Percentiles rank a stretch among this genome's conserved stretches.
Conservation (phyloP, 2,329 filamentous ascomycete genomes). For the Monosporascus sp. region DNA sequence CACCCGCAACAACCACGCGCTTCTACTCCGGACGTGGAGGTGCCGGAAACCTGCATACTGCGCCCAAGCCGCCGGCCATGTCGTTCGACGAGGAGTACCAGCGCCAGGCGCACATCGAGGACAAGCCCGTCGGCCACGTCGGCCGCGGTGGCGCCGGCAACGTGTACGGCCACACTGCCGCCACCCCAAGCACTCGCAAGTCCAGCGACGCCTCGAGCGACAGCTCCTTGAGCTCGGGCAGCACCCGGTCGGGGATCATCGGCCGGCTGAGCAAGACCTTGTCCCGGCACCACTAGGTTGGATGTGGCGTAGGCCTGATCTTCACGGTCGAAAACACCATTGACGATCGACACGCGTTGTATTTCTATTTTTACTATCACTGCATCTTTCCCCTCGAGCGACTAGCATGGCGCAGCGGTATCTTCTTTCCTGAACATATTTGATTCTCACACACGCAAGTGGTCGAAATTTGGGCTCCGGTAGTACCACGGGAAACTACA, state of each 20-base stretch:
- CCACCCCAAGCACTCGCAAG: conserved; percentile 16
- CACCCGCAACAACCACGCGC: conserved; percentile 36
- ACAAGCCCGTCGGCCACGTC: conserved; percentile 51
- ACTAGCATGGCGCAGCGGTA: conserved; percentile 13
- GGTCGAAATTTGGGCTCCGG: background rate
- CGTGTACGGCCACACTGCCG: conserved; percentile 26
- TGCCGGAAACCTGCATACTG: conserved; percentile 56
- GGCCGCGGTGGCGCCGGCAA: conserved; percentile 63
- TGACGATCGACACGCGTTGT: background rate
- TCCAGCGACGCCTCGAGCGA: conserved; percentile 24
- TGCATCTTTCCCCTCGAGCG: background rate
- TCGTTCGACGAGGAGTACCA: conserved; percentile 63
- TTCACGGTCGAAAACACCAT: conserved; percentile 1
- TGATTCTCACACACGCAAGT: background rate
- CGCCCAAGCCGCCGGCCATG: conserved; percentile 50
- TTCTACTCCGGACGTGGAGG: conserved; percentile 64
- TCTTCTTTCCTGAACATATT: background rate
- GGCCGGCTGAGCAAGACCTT: conserved; percentile 34
- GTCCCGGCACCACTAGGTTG: conserved; percentile 23
- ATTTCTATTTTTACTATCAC: background rate
- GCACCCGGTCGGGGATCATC: conserved; percentile 28
- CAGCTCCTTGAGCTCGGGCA: conserved; percentile 24
- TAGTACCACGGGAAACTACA: background rate
- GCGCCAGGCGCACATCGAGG: conserved; percentile 47
- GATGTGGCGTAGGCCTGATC: background rate